Percentiles rank a stretch among this genome's conserved stretches.
Conservation (phyloP, 2,329 filamentous ascomycete species). For the Neocucurbitaria cava region DNA sequence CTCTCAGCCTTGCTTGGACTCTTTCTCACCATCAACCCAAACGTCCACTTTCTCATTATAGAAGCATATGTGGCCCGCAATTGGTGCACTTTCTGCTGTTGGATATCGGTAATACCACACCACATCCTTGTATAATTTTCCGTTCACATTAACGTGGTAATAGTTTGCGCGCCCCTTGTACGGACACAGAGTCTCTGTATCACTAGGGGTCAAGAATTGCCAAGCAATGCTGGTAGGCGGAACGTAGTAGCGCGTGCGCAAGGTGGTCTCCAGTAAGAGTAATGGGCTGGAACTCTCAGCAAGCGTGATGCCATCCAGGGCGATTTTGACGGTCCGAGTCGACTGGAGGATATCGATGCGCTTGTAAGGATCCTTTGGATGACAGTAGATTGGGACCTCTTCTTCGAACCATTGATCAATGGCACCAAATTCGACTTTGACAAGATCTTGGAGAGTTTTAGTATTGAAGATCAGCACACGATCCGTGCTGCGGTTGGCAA, state of each 20-base stretch:
- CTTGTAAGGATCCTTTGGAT: slow-evolving; percentile 73
- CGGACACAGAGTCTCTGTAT: slow-evolving; percentile 65
- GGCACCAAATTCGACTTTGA: slow-evolving; percentile 41
- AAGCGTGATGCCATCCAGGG: slow-evolving; percentile 56
- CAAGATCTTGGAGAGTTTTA: slow-evolving; percentile 27
- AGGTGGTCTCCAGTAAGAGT: slow-evolving; percentile 67
- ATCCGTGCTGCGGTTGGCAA: slow-evolving; percentile 23
- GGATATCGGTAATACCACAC: slow-evolving; percentile 70
- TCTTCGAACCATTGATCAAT: slow-evolving; percentile 64
- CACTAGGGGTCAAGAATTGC: slow-evolving; percentile 57
- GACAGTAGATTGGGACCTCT: slow-evolving; percentile 64
- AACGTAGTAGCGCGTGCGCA: slow-evolving; percentile 67
- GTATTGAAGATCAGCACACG: slow-evolving; percentile 40
- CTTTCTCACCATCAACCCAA: slow-evolving; percentile 61
- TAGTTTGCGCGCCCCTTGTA: slow-evolving; percentile 73
- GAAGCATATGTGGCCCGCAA: slow-evolving; percentile 67
- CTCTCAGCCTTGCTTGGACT: slow-evolving; percentile 21
- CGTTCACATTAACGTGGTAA: slow-evolving; percentile 61
- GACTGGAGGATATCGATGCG: slow-evolving; percentile 68
- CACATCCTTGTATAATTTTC: slow-evolving; percentile 56
- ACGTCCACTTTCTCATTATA: slow-evolving; percentile 74
- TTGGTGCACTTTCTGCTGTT: slow-evolving; percentile 61
- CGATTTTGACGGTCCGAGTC: slow-evolving; percentile 60
- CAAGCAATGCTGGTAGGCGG: slow-evolving; percentile 60
- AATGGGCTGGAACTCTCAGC: slow-evolving; percentile 53